Conservation (phyloP, 2,329 filamentous ascomycete species). For the Verticillium albo-atrum region DNA sequence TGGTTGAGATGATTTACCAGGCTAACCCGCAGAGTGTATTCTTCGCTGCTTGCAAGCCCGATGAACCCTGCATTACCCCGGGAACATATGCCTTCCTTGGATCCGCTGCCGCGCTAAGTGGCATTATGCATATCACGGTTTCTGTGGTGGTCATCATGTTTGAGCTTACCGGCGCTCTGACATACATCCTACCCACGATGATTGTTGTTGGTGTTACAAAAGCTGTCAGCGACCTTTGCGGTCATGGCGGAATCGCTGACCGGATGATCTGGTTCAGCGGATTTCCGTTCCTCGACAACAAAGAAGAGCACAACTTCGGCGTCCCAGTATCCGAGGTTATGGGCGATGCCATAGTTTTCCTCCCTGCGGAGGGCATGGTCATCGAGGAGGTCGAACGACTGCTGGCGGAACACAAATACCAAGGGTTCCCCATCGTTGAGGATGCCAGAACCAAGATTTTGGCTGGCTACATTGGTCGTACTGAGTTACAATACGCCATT, state of each 20-base stretch:
- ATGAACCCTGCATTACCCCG: conserved; percentile 93
- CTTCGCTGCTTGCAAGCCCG: conserved; percentile 83
- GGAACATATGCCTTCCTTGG: conserved; percentile 96
- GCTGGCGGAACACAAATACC: conserved; percentile 73
- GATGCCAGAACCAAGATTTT: conserved; percentile 66
- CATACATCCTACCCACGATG: conserved; percentile 97
- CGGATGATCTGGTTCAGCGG: conserved; percentile 99
- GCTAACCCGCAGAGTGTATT: conserved; percentile 76
- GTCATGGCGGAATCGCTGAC: conserved; percentile 95
- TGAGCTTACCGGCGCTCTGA: conserved; percentile 92
- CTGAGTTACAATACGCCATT: conserved; percentile 86
- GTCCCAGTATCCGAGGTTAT: conserved; percentile 90
- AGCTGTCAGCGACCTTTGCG: conserved; percentile 82
- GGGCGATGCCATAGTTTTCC: conserved; percentile 68
- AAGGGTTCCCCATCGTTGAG: conserved; percentile 90
- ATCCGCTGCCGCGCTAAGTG: conserved; percentile 83
- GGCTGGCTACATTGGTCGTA: conserved; percentile 87
- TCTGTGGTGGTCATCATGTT: conserved; percentile 99
- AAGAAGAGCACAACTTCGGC: conserved; percentile 95
- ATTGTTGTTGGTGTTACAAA: conserved; percentile 98
- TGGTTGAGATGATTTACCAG: conserved; percentile 86
- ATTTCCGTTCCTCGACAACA: conserved; percentile 94
- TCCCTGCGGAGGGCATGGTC: conserved; percentile 70
- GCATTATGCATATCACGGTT: conserved; percentile 97
- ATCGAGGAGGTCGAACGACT: conserved; percentile 74